Evolutionary conservation across 164 flowering plant species (phyloP).

Genomic region (Stephania yunnanensis): DNA sequence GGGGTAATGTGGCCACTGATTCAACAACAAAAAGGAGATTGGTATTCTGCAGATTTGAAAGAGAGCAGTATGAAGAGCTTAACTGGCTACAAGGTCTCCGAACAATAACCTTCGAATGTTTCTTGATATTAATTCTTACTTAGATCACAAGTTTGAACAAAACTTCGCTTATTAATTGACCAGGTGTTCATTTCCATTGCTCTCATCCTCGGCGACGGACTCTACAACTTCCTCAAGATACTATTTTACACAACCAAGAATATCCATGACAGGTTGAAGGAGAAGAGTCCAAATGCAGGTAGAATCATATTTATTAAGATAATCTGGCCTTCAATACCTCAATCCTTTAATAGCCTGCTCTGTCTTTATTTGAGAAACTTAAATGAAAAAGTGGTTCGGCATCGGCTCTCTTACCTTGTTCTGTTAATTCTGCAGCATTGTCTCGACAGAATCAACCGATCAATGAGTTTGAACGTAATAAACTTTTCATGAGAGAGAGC

Average conservation of each 20-base stretch:
- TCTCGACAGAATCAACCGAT: constrained; percentile 22
- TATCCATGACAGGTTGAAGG: constrained; percentile 30
- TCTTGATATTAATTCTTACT: background rate
- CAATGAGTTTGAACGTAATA: constrained; percentile 49
- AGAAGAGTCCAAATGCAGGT: constrained; percentile 15
- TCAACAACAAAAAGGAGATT: constrained; percentile 49
- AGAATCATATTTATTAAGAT: background rate
- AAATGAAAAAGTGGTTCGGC: background rate
- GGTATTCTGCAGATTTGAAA: constrained; percentile 53
- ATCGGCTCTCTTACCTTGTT: background rate
- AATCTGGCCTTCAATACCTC: too few species aligned
- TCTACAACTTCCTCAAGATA: constrained; percentile 78
- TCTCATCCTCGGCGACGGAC: constrained; percentile 87
- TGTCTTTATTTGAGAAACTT: background rate
- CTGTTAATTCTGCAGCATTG: constrained; percentile 24
- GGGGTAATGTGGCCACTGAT: constrained; percentile 97
- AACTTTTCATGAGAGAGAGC: constrained; percentile 57
- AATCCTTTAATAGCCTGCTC: too few species aligned
- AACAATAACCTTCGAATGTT: background rate
- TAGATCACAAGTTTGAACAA: background rate
- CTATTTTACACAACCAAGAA: constrained; percentile 36
- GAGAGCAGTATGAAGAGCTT: constrained; percentile 86
- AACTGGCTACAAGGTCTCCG: constrained; percentile 77
- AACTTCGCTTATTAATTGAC: background rate
- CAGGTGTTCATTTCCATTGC: constrained; percentile 86